Evolutionary conservation across 106 monocot genomes (phyloP), one percentile per base, ranked within the genome.

Genomic region (Apostasia shenzhenica): DNA sequence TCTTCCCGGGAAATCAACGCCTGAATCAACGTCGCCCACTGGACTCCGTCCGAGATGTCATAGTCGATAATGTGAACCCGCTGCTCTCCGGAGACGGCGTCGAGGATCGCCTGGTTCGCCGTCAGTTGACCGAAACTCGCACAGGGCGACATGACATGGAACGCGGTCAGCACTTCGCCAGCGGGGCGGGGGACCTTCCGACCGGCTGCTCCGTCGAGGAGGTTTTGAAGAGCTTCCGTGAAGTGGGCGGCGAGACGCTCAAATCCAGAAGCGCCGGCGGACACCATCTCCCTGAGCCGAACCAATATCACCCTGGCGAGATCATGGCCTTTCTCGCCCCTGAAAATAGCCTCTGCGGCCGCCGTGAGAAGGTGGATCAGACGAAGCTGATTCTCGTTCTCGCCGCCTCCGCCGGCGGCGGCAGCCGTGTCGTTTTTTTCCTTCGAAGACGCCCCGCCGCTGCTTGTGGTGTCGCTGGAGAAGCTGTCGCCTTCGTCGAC

Each of bases 131-230:
- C 85, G 65, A 85, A 85, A 5, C 76, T 85, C 8, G 79, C 67
- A 67, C 69, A 85, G 4, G 85, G 85, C 1, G 85, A 85, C 85
- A 78, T 85, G 69, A 81, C 81, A 43, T 85, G 81, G 74, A 78
- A 81, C 1, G 85, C 85, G 37, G 68, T 68, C 14, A 76, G 57
- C n/a, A 73, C 68, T 59, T 79, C 81, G 51, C 55, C 45, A 3
- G 67, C 64, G 12, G 41, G 76, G 1, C 38, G 45, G 0, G 54
- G 3, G 8, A 52, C 45, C 61, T 39, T 43, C 58, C 14, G 40
- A n/a, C 48, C 1, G 1, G 50, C 3, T 37, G 45, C 13, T 4
- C 56, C 67, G 54, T 79, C 81, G 68, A 81, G 72, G 55, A 85
- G 72, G 39, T 47, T 59, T 38, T 61, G 72, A 1, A 85, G 72